Base-by-base conservation (phyloP, 306 rosid species). In the Ormosia semicastrata region DNA sequence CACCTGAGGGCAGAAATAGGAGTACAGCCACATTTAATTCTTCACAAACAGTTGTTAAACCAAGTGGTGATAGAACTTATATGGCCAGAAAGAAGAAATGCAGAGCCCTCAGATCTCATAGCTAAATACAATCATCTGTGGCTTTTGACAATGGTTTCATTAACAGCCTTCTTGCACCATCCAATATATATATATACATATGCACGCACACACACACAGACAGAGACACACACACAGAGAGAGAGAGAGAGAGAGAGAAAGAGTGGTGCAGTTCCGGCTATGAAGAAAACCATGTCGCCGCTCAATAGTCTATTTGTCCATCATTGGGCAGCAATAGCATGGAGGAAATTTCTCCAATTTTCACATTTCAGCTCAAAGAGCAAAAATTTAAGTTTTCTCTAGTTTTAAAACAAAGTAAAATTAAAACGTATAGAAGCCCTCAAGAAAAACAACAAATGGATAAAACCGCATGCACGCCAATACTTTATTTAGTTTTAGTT, bases 251-350 rank as follows among this genome's bases (percentile, higher is more conserved):
- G 52, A 69, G 24, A 50, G 2, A 50, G n/a, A 52, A 30, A 34
- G 29, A 46, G 47, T 76, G 67, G 50, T 78, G 66, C 66, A 64
- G 36, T 40, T 13, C 54, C 1, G 8, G 76, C 67, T 33, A 73
- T 29, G 10, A 84, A 78, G n/a, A 73, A 65, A 73, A 36, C 84
- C 63, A 34, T 4, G 49, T 11, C 37, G 70, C 77, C 40, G 15
- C 66, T 79, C 83, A 65, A 14, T 14, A 56, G 81, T 66, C 34
- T 78, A 71, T 73, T 57, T 56, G 8, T 78, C 18, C 84, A 84
- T 84, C 87, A 84, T 78, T 73, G 87, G 83, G 87, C 76, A 73
- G 8, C 75, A 69, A 29, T 2, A n/a, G 4, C 30, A 56, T 4
- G 17, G 4, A 39, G 14, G 7, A 43, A 5, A 66, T 4, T 66